Conservation (phyloP, 2,329 filamentous ascomycete species). For the Epicoccum sorghinum region DNA sequence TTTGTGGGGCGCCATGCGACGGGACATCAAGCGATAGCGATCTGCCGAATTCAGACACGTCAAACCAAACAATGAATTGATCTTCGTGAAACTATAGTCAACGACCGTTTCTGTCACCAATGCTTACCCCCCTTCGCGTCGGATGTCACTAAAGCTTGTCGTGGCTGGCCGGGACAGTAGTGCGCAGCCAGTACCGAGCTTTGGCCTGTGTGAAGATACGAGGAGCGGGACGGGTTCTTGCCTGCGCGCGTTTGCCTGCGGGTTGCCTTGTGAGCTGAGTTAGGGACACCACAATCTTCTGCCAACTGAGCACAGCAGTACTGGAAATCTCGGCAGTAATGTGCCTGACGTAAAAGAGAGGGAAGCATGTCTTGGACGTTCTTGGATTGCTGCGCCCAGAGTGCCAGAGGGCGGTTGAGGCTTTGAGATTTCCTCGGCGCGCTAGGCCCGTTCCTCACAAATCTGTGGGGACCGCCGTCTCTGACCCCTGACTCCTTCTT, state of each 20-base stretch:
- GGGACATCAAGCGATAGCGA: conserved; percentile 7
- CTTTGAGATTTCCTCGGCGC: conserved; percentile 13
- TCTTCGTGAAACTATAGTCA: conserved; percentile 1
- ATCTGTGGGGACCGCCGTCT: conserved; percentile 13
- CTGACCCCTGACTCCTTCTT: conserved; percentile 13
- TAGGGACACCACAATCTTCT: not conserved
- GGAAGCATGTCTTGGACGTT: conserved; percentile 8
- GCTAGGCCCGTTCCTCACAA: conserved; percentile 18
- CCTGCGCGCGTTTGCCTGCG: not conserved
- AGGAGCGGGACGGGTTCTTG: conserved; percentile 6
- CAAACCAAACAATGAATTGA: conserved; percentile 2
- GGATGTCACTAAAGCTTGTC: conserved; percentile 27
- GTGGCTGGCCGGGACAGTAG: conserved; percentile 3
- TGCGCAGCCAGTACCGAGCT: not conserved
- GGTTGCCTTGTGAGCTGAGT: not conserved
- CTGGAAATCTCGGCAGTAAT: conserved; percentile 4
- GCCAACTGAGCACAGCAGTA: conserved; percentile 6
- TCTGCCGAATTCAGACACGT: conserved; percentile 5
- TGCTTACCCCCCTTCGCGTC: conserved; percentile 13
- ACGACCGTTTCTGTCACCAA: conserved; percentile 9
- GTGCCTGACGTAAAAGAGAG: conserved; percentile 9
- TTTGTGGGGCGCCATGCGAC: conserved; percentile 6
- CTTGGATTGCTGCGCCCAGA: conserved; percentile 11
- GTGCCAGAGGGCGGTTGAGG: conserved; percentile 8
- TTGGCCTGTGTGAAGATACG: conserved; percentile 17